Percentiles rank a stretch among this genome's conserved stretches.
These are phyloP conservation scores for Clonostachys solani DNA, from an alignment of 2,329 filamentous ascomycete species.

Conservation along the genomic window DNA sequence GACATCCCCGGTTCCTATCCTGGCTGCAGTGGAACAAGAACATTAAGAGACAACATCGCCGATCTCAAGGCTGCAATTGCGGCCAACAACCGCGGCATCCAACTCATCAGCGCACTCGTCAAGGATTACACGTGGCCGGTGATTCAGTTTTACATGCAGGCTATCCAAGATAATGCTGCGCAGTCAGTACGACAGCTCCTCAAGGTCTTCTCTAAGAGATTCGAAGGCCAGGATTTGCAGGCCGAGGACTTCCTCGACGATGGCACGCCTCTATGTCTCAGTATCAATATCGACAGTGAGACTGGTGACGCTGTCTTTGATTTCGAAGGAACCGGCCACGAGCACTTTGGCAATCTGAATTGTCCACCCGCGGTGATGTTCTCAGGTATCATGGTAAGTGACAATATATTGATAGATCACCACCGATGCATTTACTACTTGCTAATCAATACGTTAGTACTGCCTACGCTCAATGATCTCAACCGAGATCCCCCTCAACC, in stretches of 20 bases:
- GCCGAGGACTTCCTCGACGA: slow-evolving; percentile 85
- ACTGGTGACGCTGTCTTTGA: slow-evolving; percentile 71
- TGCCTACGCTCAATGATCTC: slow-evolving; percentile 22
- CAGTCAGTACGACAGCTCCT: slow-evolving; percentile 69
- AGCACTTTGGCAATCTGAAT: slow-evolving; percentile 22
- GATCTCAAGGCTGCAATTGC: slow-evolving; percentile 84
- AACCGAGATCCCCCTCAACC: slow-evolving; percentile 22
- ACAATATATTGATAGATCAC: background rate
- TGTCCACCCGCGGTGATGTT: slow-evolving; percentile 18
- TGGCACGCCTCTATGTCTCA: slow-evolving; percentile 71
- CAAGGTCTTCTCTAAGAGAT: slow-evolving; percentile 63
- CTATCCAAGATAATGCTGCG: slow-evolving; percentile 78
- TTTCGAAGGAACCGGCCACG: slow-evolving; percentile 18
- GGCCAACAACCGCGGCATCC: slow-evolving; percentile 80
- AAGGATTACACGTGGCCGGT: slow-evolving; percentile 72
- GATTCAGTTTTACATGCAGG: slow-evolving; percentile 79
- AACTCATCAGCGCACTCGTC: slow-evolving; percentile 68
- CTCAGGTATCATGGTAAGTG: slow-evolving; percentile 18
- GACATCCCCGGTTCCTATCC: slow-evolving; percentile 67
- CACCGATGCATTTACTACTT: background rate
- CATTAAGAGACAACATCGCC: slow-evolving; percentile 77
- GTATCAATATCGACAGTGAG: slow-evolving; percentile 68
- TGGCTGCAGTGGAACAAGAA: slow-evolving; percentile 72
- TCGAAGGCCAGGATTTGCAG: slow-evolving; percentile 65
- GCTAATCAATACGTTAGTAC: slow-evolving; percentile 6